Evolutionary conservation across 495 filamentous ascomycete species (phyloP), one percentile per base, ranked within the genome.

Genomic region (Aspergillus coremiiformis): DNA sequence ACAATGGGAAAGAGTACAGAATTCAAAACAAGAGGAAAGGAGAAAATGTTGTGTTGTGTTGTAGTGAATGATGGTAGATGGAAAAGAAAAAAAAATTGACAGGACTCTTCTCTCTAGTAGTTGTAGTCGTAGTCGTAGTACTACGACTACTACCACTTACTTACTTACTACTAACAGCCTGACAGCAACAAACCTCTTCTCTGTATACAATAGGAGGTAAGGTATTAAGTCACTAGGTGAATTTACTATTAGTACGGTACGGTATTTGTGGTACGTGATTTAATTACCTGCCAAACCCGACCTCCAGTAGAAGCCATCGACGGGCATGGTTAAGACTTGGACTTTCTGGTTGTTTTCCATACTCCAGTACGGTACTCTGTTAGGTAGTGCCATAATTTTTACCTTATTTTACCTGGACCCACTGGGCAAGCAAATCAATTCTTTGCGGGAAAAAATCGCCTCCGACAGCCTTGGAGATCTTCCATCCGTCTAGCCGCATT

Each of bases 391-490:
- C 37, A 41, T 41, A 20, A 20, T 41, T 41, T 10, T 41, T 41
- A 41, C 37, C 37, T 41, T 41, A 41, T 41, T 41, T 41, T 41
- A 21, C 37, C 37, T 41, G 37, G 37, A 41, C 37, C 37, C 37
- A 41, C 37, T 7, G 10, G 32, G 32, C 2, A 12, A 12, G 14
- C 12, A 11, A 30, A 15, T 35, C 32, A 12, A 35, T 12, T 14
- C 44, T 11, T 37, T 12, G 46, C 39, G 44, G 41, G 45, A 42
- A 43, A 54, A 44, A 45, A 37, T 41, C 42, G 42, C 41, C 50
- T 50, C 49, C 49, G 45, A 44, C n/a, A n/a, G n/a, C n/a, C n/a
- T n/a, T n/a, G 49, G 39, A 29, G 49, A 57, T 52, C 54, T 45
- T 43, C 48, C 24, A 46, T 15, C 27, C 24, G 51, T 15, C 27